phyloP scores from a whole-genome alignment of 1,139 yeast species.

The Yamadazyma friedrichii region DNA sequence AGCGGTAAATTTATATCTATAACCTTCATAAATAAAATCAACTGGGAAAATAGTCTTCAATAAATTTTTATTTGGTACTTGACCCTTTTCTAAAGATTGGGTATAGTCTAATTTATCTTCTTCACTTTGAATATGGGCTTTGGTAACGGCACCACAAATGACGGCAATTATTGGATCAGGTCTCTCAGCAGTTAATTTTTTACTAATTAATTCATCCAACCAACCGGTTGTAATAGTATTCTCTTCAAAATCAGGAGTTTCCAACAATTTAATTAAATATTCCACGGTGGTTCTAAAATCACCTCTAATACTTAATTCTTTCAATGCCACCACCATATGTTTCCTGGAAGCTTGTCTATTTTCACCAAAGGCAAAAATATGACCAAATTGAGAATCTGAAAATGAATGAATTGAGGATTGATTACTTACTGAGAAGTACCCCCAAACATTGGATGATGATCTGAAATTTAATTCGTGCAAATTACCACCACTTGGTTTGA shows the following conservation, averaged over 20 bases:
- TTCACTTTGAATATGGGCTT: conserved; percentile 81
- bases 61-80: conserved; percentile 79
- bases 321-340: conserved; percentile 97
- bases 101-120: conserved; percentile 69
- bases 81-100: conserved; percentile 85
- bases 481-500: conserved; percentile 97
- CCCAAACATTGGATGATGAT: conserved; percentile 98
- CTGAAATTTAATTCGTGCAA: conserved; percentile 94
- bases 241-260: conserved; percentile 94
- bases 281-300: conserved; percentile 98
- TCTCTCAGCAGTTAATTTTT: conserved; percentile 92
- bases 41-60: conserved; percentile 87
- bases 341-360: conserved; percentile 96
- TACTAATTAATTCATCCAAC: conserved; percentile 93
- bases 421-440: conserved; percentile 95
- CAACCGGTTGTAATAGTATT: conserved; percentile 98
- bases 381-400: conserved; percentile 98
- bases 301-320: conserved; percentile 95
- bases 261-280: conserved; percentile 88
- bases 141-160: conserved; percentile 95
- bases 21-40: conserved; percentile 93
- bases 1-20: conserved; percentile 90
- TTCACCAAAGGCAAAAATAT: conserved; percentile 97
- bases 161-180: conserved; percentile 91
- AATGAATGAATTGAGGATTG: conserved; percentile 97